Conservation (phyloP, 2,329 filamentous ascomycete species). For the Cladosporium oxysporum region DNA sequence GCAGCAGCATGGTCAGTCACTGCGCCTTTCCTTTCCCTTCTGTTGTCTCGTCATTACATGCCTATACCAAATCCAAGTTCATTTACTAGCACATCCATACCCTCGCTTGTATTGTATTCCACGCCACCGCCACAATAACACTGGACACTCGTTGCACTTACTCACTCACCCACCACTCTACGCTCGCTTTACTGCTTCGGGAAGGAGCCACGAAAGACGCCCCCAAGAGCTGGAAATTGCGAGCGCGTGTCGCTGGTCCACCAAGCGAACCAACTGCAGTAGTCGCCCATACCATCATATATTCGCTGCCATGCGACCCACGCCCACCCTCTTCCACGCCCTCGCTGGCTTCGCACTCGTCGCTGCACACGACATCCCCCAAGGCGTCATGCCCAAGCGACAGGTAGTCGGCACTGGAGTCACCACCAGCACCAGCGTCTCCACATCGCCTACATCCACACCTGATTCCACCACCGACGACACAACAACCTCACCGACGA, state of each 20-base stretch:
- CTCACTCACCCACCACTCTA: not conserved
- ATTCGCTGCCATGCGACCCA: constrained; percentile 16
- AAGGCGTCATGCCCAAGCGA: constrained; percentile 38
- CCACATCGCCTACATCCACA: constrained; percentile 19
- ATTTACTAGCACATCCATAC: not conserved
- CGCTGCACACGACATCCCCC: constrained; percentile 33
- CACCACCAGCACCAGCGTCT: constrained; percentile 21
- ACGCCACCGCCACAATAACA: not conserved
- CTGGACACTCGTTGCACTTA: constrained; percentile 5
- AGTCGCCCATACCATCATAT: not conserved
- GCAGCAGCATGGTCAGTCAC: not conserved
- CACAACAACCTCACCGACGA: constrained; percentile 20
- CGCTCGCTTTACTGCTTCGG: constrained; percentile 18
- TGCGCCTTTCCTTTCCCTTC: not conserved
- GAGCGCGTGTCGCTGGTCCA: not conserved
- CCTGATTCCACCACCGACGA: constrained; percentile 13
- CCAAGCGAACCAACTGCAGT: not conserved
- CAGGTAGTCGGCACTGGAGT: constrained; percentile 36
- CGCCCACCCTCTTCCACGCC: constrained; percentile 30
- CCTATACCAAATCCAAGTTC: not conserved
- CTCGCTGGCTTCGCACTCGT: constrained; percentile 36
- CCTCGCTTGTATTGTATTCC: not conserved
- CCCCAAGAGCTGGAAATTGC: constrained; percentile 17
- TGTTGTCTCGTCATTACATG: not conserved
- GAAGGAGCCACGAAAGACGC: constrained; percentile 7